Evolutionary conservation across 2,329 filamentous ascomycete species (phyloP).

Genomic region (Botrytis fragariae): DNA sequence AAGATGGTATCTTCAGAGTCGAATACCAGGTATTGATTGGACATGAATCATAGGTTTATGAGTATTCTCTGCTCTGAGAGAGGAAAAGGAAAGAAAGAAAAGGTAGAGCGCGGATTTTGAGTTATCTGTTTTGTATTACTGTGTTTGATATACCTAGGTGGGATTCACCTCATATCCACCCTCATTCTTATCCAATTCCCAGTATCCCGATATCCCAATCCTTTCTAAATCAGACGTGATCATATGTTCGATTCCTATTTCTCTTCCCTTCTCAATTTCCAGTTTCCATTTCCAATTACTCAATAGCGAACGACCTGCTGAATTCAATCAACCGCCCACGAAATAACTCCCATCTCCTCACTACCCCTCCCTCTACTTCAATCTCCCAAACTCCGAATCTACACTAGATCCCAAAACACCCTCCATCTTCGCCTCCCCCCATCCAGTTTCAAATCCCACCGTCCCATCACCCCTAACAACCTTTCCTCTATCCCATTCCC

Average conservation of each 20-base stretch:
- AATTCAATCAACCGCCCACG: background rate
- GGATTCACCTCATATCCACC: background rate
- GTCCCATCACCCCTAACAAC: slow-evolving; percentile 54
- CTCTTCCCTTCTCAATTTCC: background rate
- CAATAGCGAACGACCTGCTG: background rate
- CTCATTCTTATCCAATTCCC: background rate
- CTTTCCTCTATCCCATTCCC: slow-evolving; percentile 68
- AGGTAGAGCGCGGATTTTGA: too few species aligned
- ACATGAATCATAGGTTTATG: too few species aligned
- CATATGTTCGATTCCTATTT: background rate
- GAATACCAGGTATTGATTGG: too few species aligned
- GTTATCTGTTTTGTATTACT: too few species aligned
- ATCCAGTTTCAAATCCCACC: slow-evolving; percentile 39
- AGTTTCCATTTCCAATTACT: background rate
- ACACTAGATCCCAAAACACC: slow-evolving; percentile 3
- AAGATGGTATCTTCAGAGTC: too few species aligned
- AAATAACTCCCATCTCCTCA: background rate
- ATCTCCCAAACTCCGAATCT: background rate
- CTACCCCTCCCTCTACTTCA: background rate
- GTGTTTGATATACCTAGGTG: too few species aligned
- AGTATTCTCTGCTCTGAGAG: too few species aligned
- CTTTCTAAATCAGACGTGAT: background rate
- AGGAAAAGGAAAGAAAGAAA: too few species aligned
- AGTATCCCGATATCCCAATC: too few species aligned
- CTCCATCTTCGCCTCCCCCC: slow-evolving; percentile 32